Conservation (phyloP, 164 flowering plant genomes). For the Vitis labrusca region DNA sequence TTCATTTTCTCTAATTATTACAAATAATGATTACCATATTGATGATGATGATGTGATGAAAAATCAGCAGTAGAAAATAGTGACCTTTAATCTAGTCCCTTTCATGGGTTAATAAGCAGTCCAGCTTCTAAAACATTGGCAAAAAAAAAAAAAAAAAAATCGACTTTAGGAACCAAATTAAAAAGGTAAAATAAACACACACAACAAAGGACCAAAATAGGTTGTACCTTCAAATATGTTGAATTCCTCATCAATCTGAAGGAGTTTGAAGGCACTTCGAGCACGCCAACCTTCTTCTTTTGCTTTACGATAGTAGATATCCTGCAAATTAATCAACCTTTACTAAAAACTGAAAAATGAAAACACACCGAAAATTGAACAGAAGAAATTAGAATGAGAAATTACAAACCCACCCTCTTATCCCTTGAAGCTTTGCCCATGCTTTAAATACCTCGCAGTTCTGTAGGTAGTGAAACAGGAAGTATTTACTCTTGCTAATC, state of each 20-base stretch:
- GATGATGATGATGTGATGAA: no score
- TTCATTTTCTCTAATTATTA: no score
- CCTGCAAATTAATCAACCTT: constrained; percentile 39
- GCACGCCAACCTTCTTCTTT: constrained; percentile 99
- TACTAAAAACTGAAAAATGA: background rate
- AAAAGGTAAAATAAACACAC: background rate
- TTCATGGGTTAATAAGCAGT: no score
- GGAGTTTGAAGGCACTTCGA: constrained; percentile 95
- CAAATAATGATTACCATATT: no score
- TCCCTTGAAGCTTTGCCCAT: constrained; percentile 98
- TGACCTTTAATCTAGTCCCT: no score
- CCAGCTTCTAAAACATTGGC: no score
- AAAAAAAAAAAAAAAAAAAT: no score
- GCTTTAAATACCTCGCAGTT: background rate
- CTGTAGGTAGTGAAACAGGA: background rate
- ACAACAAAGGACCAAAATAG: background rate
- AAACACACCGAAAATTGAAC: background rate
- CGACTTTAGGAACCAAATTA: no score
- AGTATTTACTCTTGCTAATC: background rate
- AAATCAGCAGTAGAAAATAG: no score
- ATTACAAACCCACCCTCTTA: constrained; percentile 59
- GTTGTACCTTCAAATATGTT: constrained; percentile 72
- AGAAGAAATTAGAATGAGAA: background rate
- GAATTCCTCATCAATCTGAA: constrained; percentile 95
- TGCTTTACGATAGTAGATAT: constrained; percentile 92